Percentiles rank a stretch among this genome's conserved stretches.
Conservation (phyloP, 2,329 filamentous ascomycete genomes). For the Cyphellophora attinorum region DNA sequence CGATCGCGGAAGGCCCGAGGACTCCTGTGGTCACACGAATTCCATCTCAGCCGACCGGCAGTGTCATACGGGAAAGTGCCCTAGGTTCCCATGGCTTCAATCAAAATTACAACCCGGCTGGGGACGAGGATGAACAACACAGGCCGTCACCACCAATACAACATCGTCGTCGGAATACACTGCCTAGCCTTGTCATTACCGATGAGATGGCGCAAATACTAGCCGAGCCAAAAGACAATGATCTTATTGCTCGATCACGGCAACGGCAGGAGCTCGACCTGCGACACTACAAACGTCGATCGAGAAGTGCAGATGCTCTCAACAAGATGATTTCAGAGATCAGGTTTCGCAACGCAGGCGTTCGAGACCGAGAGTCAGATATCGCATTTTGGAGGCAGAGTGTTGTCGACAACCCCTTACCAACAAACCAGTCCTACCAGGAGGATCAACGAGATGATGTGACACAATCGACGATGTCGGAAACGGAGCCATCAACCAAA, state of each 20-base stretch:
- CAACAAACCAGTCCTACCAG: slow-evolving; percentile 6
- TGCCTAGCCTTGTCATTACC: slow-evolving; percentile 34
- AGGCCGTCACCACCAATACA: slow-evolving; percentile 5
- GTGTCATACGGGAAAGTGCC: slow-evolving; percentile 8
- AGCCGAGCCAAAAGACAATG: slow-evolving; percentile 1
- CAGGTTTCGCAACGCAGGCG: slow-evolving; percentile 17
- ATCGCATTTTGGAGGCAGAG: slow-evolving; percentile 28
- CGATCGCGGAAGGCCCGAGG: background rate
- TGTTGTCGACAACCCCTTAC: slow-evolving; percentile 20
- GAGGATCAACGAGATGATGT: slow-evolving; percentile 9
- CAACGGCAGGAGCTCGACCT: slow-evolving; percentile 2
- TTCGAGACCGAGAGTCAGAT: slow-evolving; percentile 29
- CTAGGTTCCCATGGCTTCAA: slow-evolving; percentile 14
- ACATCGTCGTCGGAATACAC: slow-evolving; percentile 28
- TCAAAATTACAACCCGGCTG: slow-evolving; percentile 3
- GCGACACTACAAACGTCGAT: slow-evolving; percentile 28
- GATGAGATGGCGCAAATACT: slow-evolving; percentile 22
- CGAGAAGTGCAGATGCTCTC: slow-evolving; percentile 33
- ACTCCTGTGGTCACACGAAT: background rate
- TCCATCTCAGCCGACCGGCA: background rate
- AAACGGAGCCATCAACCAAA: slow-evolving; percentile 3
- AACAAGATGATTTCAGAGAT: slow-evolving; percentile 18
- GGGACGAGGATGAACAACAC: slow-evolving; percentile 4
- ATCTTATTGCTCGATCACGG: slow-evolving; percentile 1
- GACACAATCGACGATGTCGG: slow-evolving; percentile 3